Evolutionary conservation across 768 basidiomycete genomes (phyloP), one percentile per base, ranked within the genome.

Genomic region (Tricholoma sp.): DNA sequence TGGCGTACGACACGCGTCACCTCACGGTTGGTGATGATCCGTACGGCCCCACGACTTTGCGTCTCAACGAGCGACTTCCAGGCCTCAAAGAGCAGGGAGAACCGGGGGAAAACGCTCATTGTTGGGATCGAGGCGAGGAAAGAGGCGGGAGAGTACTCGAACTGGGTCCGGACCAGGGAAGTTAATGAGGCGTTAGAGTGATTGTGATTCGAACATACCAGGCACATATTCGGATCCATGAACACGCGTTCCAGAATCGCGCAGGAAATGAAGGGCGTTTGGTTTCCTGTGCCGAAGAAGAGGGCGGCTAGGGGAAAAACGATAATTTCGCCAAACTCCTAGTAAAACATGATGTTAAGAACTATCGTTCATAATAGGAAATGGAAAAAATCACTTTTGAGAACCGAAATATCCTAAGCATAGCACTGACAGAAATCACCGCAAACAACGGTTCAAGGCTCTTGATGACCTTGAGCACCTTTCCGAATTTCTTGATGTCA

Each of bases 221-320:
- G 58, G 49, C 69, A 65, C 70, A 71, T 69, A 54, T 68, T 70
- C 12, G 65, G 67, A 51, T 71, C 69, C 66, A 70, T 71, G 52
- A 70, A 71, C 28, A 71, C 67, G 33, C 70, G 66, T 37, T 68
- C 69, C 9, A 70, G 58, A 17, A 70, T 71, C 9, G 69, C 68
- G 6, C 65, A 70, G 12, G 69, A 70, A 29, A 71, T 66, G 59
- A 66, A 71, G 33, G 70, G 69, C 4, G 69, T 71, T 42, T 71
- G 70, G 20, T 71, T 71, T 12, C 70, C 69, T 31, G 70, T 69
- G 29, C 69, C 70, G 55, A 71, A 69, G 56, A 71, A 71, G 45
- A 70, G 60, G 13, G 68, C 69, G 29, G 67, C 65, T 11, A 69
- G 64, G 10, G 70, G 69, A 55, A 66, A 69, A 9, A 71, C 66